These are phyloP conservation scores for Brettanomyces anomalus DNA, from an alignment of 805 yeast genomes.

Conservation along the genomic window DNA sequence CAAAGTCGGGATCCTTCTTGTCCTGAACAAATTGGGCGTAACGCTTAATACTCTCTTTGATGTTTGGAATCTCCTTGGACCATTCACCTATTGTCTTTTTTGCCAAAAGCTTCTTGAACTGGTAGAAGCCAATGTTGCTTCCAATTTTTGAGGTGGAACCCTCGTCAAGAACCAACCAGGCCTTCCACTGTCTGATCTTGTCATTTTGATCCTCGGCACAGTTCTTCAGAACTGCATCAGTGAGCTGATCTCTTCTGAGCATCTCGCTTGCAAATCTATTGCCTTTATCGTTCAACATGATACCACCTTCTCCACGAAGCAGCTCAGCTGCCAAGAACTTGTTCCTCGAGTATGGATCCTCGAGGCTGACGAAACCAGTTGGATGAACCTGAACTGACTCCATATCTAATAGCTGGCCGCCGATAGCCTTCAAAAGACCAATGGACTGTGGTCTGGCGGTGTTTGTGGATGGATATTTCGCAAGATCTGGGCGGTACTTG, in stretches of 20 bases:
- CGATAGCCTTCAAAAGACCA: constrained; percentile 39
- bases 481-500: constrained; percentile 51
- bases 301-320: constrained; percentile 57
- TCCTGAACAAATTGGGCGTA: constrained; percentile 6
- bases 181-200: constrained; percentile 26
- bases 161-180: constrained; percentile 41
- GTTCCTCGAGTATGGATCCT: constrained; percentile 27
- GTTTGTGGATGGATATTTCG: constrained; percentile 49
- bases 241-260: constrained; percentile 51
- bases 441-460: constrained; percentile 59
- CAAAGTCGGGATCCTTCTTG: constrained; percentile 5
- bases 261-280: constrained; percentile 53
- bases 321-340: constrained; percentile 60
- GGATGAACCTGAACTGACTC: constrained; percentile 65
- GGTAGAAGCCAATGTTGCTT: constrained; percentile 49
- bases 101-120: constrained; percentile 46
- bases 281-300: constrained; percentile 36
- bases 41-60: constrained; percentile 6
- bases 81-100: constrained; percentile 35
- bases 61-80: constrained; percentile 23
- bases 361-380: constrained; percentile 46
- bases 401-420: constrained; percentile 51
- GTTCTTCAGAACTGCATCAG: constrained; percentile 44
- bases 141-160: constrained; percentile 35
- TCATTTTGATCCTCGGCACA: constrained; percentile 7